Evolutionary conservation across 768 basidiomycete species (phyloP), one percentile per base, ranked within the genome.

Genomic region (Exidia glandulosa): DNA sequence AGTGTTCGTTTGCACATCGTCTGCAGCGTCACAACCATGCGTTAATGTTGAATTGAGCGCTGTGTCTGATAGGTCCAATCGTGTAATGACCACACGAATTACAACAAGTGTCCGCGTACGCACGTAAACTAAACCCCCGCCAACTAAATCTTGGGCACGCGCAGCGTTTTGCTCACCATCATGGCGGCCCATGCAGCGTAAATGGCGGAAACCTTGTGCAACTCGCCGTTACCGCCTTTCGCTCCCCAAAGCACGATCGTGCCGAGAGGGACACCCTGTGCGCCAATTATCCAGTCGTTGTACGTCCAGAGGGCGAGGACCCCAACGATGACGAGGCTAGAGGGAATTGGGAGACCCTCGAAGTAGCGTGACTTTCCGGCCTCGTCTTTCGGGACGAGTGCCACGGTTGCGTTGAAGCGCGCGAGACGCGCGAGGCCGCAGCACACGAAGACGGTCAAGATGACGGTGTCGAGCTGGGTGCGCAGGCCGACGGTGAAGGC

Each of bases 381-480:
- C 6, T 71, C 74, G 69, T 94, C 89, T 72, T 94, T 94, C 2
- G 95, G 95, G 29, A 96, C 80, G 47, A 92, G 76, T 2, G 96
- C 96, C 60, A 96, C 95, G 0, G 96, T 99, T 9, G 95, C 96
- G 72, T 99, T 99, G 81, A 97, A 99, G 45, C 96, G 86, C 10
- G 96, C 96, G 33, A 99, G 86, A 56, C 96, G 87, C 23, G 96
- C 96, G 57, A 99, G 83, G 34, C 96, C 96, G 74, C 88, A 91
- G 69, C 95, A 97, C 66, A 96, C 92, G 72, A 97, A 99, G 57
- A 83, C 81, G 14, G 94, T 85, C 50, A 99, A 79, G 61, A 85
- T 76, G 64, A 94, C 80, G 2, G 88, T 90, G 76, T 99, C 96
- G 61, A 96, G 83, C 63, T 88, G 87, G 12, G 93, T 95, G 62